Evolutionary conservation across 371 early-diverging fungal species (phyloP), one percentile per base, ranked within the genome.

Genomic region (Circinella minor): DNA sequence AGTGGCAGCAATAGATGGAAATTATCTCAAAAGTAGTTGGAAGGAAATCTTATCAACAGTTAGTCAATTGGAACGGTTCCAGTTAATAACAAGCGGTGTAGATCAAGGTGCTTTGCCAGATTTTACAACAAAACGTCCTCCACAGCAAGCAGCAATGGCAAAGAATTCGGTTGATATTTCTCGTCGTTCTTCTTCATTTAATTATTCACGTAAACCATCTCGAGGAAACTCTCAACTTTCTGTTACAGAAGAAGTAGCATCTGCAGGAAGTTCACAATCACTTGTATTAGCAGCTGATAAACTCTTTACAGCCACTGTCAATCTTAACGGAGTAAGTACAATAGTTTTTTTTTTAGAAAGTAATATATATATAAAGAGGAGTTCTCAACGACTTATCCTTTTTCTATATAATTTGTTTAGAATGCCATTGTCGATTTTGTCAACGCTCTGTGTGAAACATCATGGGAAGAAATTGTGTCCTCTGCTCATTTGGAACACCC

Each of bases 391-490:
- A 43, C 43, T n/a, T 51, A 51, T 17, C 1, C 15, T 47, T 15
- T 11, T 15, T 47, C 47, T 47, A 11, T 47, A 13, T 8, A 51
- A 51, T 51, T 4, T 5, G 15, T 51, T 36, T 65, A 77, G 81
- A 79, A 82, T 39, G 92, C 93, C 8, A 96, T 98, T 64, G 92
- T 94, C 39, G 93, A 95, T 64, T 96, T 98, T 84, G 95, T 96
- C 1, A 84, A 91, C 4, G 94, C 95, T 4, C 84, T 98, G 59
- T 93, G 95, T 73, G 84, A 86, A 34, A 92, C 93, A 0, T 95
- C 96, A 9, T 93, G 93, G 94, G 94, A 95, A 67, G 98, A 96
- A 72, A 94, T 98, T 54, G 85, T 90, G 0, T 87, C 91, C 3
- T 88, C 92, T 14, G 82, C 87, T 9, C 80, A 80, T 54, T 69